Conservation (phyloP, 2,329 filamentous ascomycete species). For the Meredithiella fracta region DNA sequence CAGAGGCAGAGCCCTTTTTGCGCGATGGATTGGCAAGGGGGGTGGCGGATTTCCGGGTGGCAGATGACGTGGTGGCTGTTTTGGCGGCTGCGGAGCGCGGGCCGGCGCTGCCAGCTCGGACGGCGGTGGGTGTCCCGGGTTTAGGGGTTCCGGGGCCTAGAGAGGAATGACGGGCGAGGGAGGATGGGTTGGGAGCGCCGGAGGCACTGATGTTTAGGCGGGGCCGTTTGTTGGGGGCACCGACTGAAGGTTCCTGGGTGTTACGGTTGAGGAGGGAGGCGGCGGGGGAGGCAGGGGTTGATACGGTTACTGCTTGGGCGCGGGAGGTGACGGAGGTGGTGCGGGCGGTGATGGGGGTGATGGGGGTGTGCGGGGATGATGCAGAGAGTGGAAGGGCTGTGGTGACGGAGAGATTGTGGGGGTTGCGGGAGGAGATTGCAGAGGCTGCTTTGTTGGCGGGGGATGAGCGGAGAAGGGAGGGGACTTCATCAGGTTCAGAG, state of each 20-base stretch:
- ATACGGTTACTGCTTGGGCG: conserved; percentile 33
- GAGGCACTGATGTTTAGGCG: conserved; percentile 37
- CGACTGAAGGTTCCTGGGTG: conserved; percentile 42
- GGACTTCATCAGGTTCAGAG: conserved; percentile 44
- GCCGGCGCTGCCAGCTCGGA: conserved; percentile 42
- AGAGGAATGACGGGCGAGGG: conserved; percentile 44
- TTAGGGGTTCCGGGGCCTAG: conserved; percentile 48
- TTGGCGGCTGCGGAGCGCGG: conserved; percentile 36
- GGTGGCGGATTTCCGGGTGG: conserved; percentile 31
- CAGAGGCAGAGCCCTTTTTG: conserved; percentile 28
- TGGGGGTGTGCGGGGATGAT: conserved; percentile 16
- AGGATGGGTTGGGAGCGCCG: conserved; percentile 34
- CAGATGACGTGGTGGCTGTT: conserved; percentile 22
- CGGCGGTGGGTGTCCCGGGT: conserved; percentile 20
- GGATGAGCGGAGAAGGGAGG: conserved; percentile 43
- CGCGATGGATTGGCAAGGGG: conserved; percentile 25
- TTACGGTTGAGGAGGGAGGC: conserved; percentile 40
- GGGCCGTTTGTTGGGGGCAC: conserved; percentile 23
- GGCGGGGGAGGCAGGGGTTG: conserved; percentile 43
- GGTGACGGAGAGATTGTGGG: background rate
- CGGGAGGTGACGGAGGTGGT: conserved; percentile 28
- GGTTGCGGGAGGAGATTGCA: conserved; percentile 16
- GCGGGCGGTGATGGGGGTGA: conserved; percentile 24
- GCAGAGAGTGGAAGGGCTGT: conserved; percentile 2
- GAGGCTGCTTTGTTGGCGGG: conserved; percentile 31